Percentiles rank a stretch among this genome's conserved stretches.
These are phyloP conservation scores for Amauroascus verrucosus DNA, from an alignment of 2,329 filamentous ascomycete genomes.

Conservation along the genomic window DNA sequence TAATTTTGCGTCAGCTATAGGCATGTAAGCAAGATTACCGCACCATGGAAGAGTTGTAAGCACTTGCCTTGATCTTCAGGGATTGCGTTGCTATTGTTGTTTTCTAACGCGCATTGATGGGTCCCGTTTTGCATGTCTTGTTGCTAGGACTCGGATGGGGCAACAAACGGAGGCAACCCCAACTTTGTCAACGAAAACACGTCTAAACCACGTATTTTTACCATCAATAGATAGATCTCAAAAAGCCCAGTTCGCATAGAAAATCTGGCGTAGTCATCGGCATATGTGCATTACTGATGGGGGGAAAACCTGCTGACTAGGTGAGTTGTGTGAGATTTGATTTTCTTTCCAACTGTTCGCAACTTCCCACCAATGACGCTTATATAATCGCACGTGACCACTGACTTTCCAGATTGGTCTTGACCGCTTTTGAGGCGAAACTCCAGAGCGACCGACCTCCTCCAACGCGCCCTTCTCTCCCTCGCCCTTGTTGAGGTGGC, in stretches of 20 bases:
- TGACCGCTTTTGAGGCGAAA: background rate
- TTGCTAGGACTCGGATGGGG: slow-evolving; percentile 32
- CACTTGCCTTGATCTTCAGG: slow-evolving; percentile 22
- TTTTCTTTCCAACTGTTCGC: slow-evolving; percentile 24
- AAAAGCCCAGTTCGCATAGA: slow-evolving; percentile 25
- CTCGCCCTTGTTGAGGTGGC: background rate
- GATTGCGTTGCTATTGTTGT: slow-evolving; percentile 32
- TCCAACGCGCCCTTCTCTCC: background rate
- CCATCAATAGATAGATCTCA: slow-evolving; percentile 34
- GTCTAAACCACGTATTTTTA: slow-evolving; percentile 27
- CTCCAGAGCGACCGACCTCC: background rate
- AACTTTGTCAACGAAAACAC: slow-evolving; percentile 37
- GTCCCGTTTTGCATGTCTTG: slow-evolving; percentile 41
- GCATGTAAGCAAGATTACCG: slow-evolving; percentile 1
- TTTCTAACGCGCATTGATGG: slow-evolving; percentile 32
- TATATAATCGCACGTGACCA: slow-evolving; percentile 21
- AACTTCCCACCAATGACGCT: slow-evolving; percentile 24
- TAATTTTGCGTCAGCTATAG: slow-evolving; percentile 1
- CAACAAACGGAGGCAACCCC: slow-evolving; percentile 34
- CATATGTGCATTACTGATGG: slow-evolving; percentile 31
- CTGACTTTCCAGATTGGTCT: background rate
- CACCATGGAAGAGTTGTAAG: slow-evolving; percentile 14
- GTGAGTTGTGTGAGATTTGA: slow-evolving; percentile 32
- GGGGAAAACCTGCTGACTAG: slow-evolving; percentile 24
- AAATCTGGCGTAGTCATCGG: slow-evolving; percentile 40